phyloP scores from a whole-genome alignment of 208 protist species.

The Leptomonas seymouri region DNA sequence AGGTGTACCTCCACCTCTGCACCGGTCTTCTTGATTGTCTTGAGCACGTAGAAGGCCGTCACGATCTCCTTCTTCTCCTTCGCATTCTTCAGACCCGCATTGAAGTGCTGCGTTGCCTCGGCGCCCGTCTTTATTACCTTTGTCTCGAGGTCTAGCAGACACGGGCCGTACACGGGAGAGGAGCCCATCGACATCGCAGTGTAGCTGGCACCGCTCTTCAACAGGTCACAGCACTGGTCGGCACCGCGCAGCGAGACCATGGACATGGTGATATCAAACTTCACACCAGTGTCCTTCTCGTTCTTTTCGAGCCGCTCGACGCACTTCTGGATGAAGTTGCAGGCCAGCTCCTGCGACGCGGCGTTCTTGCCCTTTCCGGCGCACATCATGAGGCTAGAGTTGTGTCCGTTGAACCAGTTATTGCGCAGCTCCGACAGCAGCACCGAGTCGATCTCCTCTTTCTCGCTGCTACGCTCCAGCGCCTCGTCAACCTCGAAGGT shows the following conservation, averaged over 20 bases:
- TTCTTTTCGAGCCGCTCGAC: conserved; percentile 61
- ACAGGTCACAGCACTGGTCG: conserved; percentile 62
- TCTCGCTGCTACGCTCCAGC: conserved; percentile 31
- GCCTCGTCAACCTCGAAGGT: conserved; percentile 79
- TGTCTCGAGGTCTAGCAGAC: conserved; percentile 59
- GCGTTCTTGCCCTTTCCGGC: conserved; percentile 49
- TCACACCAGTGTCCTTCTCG: conserved; percentile 44
- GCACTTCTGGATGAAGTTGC: conserved; percentile 48
- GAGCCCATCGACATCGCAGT: conserved; percentile 57
- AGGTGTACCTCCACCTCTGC: conserved; percentile 66
- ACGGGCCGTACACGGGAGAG: conserved; percentile 76
- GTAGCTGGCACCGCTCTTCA: conserved; percentile 46
- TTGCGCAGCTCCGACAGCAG: conserved; percentile 64
- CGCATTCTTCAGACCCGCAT: conserved; percentile 47
- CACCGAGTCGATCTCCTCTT: conserved; percentile 65
- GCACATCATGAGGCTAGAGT: conserved; percentile 60
- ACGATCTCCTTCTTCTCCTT: conserved; percentile 64
- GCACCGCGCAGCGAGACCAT: conserved; percentile 57
- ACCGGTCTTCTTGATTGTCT: conserved; percentile 63
- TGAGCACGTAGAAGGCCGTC: conserved; percentile 70
- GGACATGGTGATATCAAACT: conserved; percentile 70
- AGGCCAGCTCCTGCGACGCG: conserved; percentile 37
- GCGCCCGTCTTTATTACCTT: conserved; percentile 40
- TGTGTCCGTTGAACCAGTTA: conserved; percentile 81
- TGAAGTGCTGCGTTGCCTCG: conserved; percentile 47